Evolutionary conservation across 2,329 filamentous ascomycete species (phyloP).

Genomic region (Diaporthe vexans): DNA sequence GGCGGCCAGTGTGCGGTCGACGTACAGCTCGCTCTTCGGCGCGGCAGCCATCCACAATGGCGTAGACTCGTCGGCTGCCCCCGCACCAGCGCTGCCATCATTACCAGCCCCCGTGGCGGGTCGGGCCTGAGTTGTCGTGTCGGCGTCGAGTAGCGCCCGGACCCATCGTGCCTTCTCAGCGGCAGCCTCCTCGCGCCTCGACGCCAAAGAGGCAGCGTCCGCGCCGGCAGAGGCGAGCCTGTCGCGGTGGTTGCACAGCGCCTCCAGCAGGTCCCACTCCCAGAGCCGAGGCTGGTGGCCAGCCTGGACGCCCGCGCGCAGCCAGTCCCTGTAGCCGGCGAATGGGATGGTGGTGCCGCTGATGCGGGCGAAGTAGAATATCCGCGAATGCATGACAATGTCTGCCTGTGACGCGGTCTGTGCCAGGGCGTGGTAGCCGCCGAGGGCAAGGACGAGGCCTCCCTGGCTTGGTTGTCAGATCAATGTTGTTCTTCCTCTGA

Average conservation of each 20-base stretch:
- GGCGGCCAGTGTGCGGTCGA: constrained; percentile 54
- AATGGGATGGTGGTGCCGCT: constrained; percentile 73
- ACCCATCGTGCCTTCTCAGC: constrained; percentile 38
- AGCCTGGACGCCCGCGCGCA: constrained; percentile 53
- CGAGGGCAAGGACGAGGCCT: constrained; percentile 41
- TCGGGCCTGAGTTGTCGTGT: not conserved
- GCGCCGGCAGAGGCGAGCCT: constrained; percentile 23
- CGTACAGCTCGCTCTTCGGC: constrained; percentile 61
- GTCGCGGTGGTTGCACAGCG: constrained; percentile 45
- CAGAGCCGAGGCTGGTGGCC: constrained; percentile 48
- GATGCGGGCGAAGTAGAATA: constrained; percentile 74
- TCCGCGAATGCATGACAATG: constrained; percentile 44
- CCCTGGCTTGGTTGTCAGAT: constrained; percentile 17
- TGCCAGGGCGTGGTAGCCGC: constrained; percentile 39
- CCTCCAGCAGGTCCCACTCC: constrained; percentile 42
- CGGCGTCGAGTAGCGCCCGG: constrained; percentile 29
- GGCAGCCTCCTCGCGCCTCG: constrained; percentile 23
- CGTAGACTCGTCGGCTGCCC: constrained; percentile 14
- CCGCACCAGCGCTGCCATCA: constrained; percentile 15
- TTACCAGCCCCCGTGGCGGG: not conserved
- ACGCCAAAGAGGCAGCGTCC: not conserved
- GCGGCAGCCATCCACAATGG: constrained; percentile 65
- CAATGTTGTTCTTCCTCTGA: not conserved
- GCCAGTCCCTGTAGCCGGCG: constrained; percentile 76
- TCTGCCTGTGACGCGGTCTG: constrained; percentile 41